phyloP scores from a whole-genome alignment of 306 rosid species.

The Inga oerstediana region DNA sequence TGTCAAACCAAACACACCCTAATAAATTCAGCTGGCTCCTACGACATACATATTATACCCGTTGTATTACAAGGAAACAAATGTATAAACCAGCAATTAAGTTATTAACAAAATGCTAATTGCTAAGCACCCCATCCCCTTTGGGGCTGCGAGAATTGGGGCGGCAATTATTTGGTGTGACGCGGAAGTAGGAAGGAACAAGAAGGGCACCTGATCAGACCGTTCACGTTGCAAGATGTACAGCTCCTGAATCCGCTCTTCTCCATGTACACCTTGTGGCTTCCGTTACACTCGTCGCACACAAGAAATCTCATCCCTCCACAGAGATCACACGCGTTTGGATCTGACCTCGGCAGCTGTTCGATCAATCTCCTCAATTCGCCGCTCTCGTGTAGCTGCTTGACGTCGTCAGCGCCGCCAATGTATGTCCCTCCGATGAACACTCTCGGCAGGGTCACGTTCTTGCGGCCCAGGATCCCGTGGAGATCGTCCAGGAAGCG shows the following conservation, averaged over 20 bases:
- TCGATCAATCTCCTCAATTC: constrained; percentile 58
- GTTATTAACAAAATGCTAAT: constrained; percentile 1
- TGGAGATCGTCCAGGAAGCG: constrained; percentile 59
- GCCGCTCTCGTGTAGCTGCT: constrained; percentile 61
- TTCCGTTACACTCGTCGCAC: constrained; percentile 75
- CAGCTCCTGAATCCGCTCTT: constrained; percentile 63
- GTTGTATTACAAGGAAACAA: neutral
- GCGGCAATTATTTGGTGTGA: constrained; percentile 31
- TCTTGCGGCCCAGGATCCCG: constrained; percentile 46
- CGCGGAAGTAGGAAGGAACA: constrained; percentile 48
- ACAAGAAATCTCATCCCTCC: constrained; percentile 74
- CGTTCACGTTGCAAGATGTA: constrained; percentile 60
- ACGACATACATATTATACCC: neutral
- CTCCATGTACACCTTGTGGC: constrained; percentile 64
- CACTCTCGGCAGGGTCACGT: constrained; percentile 57
- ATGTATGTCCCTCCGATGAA: constrained; percentile 64
- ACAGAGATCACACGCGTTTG: constrained; percentile 53
- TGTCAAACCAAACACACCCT: too few species aligned
- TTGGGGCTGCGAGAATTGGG: neutral
- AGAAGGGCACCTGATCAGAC: constrained; percentile 66
- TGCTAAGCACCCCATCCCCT: neutral
- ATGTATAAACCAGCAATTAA: constrained; percentile 1
- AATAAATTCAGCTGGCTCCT: neutral
- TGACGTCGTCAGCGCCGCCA: constrained; percentile 76
- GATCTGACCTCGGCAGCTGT: constrained; percentile 51